Conservation (phyloP, 176 grass and related monocot genomes). For the Eleusine coracana region DNA sequence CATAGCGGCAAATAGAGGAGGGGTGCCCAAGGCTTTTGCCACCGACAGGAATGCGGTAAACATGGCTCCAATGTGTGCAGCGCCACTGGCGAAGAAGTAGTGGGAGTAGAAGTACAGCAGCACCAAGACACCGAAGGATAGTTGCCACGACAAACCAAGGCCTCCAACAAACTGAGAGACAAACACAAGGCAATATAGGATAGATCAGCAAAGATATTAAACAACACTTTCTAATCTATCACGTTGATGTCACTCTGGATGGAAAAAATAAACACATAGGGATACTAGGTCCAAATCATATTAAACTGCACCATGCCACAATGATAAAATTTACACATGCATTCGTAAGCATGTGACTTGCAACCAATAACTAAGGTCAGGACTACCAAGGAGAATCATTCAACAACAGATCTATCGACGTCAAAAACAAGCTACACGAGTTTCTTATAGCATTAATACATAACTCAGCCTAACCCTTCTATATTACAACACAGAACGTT, state of each 20-base stretch:
- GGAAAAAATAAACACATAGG: background rate
- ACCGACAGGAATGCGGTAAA: slow-evolving; percentile 95
- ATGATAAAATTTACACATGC: background rate
- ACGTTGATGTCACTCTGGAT: background rate
- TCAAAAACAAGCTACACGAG: background rate
- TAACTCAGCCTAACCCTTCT: background rate
- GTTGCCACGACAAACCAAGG: slow-evolving; percentile 87
- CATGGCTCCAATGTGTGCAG: slow-evolving; percentile 97
- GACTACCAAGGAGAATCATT: background rate
- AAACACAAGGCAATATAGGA: slow-evolving; percentile 12
- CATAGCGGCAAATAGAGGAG: slow-evolving; percentile 75
- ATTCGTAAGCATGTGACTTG: background rate
- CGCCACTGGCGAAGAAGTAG: slow-evolving; percentile 97
- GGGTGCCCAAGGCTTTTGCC: slow-evolving; percentile 79
- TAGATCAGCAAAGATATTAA: background rate
- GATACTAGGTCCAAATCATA: background rate
- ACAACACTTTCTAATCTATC: background rate
- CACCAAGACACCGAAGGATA: slow-evolving; percentile 83
- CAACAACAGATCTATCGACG: background rate
- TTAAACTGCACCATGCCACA: background rate
- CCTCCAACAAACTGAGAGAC: slow-evolving; percentile 87
- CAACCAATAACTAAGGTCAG: background rate
- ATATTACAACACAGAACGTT: background rate
- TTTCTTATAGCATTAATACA: background rate
- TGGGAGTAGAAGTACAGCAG: slow-evolving; percentile 98